Conservation (phyloP, 1,284 basidiomycete species). For the Coriolopsis trogii region DNA sequence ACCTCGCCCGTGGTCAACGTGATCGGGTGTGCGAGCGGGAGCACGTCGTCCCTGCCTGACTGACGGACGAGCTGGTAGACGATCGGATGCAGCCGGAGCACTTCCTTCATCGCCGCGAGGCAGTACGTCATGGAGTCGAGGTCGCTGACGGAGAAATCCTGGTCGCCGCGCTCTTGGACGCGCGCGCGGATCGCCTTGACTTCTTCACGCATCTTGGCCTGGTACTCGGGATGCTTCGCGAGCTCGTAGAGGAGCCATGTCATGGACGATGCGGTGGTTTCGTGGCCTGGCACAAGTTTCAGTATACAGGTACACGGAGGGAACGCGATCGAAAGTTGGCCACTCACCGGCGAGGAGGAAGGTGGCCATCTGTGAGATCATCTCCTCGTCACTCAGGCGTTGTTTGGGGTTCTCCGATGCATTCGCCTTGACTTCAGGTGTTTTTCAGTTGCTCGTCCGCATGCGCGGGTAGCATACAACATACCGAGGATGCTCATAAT, state of each 20-base stretch:
- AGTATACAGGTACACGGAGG: neutral
- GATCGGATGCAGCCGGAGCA: constrained; percentile 35
- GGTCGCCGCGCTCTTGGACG: constrained; percentile 41
- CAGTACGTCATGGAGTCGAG: constrained; percentile 56
- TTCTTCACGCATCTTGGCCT: constrained; percentile 44
- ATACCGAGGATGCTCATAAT: constrained; percentile 46
- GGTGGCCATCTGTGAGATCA: constrained; percentile 54
- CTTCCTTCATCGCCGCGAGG: constrained; percentile 51
- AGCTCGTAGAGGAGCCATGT: constrained; percentile 46
- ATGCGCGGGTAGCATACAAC: too few species aligned
- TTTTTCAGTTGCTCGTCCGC: too few species aligned
- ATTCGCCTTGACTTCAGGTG: constrained; percentile 64
- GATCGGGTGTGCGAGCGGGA: constrained; percentile 35
- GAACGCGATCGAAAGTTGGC: neutral
- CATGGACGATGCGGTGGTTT: constrained; percentile 50
- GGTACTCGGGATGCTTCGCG: constrained; percentile 41
- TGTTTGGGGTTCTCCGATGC: constrained; percentile 46
- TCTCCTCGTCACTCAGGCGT: constrained; percentile 49
- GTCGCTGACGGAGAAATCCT: constrained; percentile 45
- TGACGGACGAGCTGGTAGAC: constrained; percentile 28
- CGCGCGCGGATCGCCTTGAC: constrained; percentile 37
- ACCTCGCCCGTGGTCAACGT: constrained; percentile 30
- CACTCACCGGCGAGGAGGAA: constrained; percentile 27
- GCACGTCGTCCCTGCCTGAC: constrained; percentile 34
- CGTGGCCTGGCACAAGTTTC: constrained; percentile 43